These are phyloP conservation scores for Phaeosphaeriaceae sp. DNA, from an alignment of 2,329 filamentous ascomycete genomes.

Conservation along the genomic window DNA sequence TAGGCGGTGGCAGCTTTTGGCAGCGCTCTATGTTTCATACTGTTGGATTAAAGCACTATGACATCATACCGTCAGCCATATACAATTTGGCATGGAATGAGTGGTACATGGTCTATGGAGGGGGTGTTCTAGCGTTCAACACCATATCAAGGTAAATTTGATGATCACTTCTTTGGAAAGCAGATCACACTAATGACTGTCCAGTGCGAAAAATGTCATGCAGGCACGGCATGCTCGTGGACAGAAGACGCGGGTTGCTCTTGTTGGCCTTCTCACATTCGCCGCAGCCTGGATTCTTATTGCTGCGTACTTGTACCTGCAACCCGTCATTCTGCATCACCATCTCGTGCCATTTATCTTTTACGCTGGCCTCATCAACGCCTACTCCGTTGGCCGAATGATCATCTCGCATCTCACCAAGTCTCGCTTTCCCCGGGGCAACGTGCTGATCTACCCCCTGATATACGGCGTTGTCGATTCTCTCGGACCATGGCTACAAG, in stretches of 20 bases:
- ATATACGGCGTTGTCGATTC: slow-evolving; percentile 81
- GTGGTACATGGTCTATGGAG: slow-evolving; percentile 90
- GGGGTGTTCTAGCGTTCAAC: slow-evolving; percentile 82
- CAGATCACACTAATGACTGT: slow-evolving; percentile 14
- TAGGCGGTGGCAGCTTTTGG: slow-evolving; percentile 94
- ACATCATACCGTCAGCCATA: slow-evolving; percentile 70
- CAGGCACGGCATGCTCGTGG: slow-evolving; percentile 75
- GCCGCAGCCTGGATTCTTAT: slow-evolving; percentile 79
- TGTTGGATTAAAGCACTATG: slow-evolving; percentile 68
- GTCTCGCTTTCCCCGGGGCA: slow-evolving; percentile 86
- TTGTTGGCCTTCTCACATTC: slow-evolving; percentile 85
- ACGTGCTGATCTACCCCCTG: slow-evolving; percentile 81
- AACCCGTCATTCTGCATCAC: slow-evolving; percentile 79
- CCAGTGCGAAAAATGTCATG: slow-evolving; percentile 81
- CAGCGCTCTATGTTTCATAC: slow-evolving; percentile 78
- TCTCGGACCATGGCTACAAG: slow-evolving; percentile 70
- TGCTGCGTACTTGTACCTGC: slow-evolving; percentile 78
- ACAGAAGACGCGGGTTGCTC: slow-evolving; percentile 73
- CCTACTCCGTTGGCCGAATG: slow-evolving; percentile 93
- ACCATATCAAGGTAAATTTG: slow-evolving; percentile 68
- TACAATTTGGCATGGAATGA: slow-evolving; percentile 87
- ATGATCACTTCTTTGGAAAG: not conserved
- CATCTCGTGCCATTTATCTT: slow-evolving; percentile 90
- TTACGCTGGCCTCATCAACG: slow-evolving; percentile 88
- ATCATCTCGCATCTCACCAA: slow-evolving; percentile 93